These are phyloP conservation scores for Ceratocystis lukuohia DNA, from an alignment of 2,329 filamentous ascomycete species.

Conservation along the genomic window DNA sequence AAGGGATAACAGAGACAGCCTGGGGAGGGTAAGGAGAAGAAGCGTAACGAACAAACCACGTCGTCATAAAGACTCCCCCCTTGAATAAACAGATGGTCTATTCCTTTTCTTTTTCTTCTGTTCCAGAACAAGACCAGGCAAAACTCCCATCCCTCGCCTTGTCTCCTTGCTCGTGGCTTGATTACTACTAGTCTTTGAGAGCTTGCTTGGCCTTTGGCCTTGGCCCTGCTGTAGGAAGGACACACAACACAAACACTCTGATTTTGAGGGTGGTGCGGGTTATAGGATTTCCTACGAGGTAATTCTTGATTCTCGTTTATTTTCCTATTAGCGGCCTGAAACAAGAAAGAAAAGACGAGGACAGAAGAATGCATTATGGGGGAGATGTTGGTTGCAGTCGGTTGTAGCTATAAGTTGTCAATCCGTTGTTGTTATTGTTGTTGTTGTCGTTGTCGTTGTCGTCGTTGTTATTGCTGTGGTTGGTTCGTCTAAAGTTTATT, in stretches of 20 bases:
- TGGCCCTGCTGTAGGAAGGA: neutral
- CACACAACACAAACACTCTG: no score
- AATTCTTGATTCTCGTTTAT: neutral
- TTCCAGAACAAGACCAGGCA: neutral
- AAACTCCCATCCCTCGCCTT: neutral
- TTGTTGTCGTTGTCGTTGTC: neutral
- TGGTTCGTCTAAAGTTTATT: neutral
- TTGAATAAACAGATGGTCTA: neutral
- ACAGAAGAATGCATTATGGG: neutral
- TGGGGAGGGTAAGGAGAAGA: neutral
- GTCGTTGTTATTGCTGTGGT: neutral
- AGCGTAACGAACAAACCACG: neutral
- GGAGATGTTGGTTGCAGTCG: neutral
- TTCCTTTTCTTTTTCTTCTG: neutral
- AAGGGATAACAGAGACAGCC: neutral
- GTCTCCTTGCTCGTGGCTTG: neutral
- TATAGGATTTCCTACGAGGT: neutral
- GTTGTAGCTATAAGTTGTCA: neutral
- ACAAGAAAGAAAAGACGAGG: neutral
- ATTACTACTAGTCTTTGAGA: no score
- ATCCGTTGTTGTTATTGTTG: neutral
- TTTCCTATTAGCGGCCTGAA: constrained; percentile 1
- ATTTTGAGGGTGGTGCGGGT: neutral
- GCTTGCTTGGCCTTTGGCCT: neutral
- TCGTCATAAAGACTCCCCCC: neutral